Base-by-base conservation (phyloP, 305 asterid species). In the Fraxinus latifolia region DNA sequence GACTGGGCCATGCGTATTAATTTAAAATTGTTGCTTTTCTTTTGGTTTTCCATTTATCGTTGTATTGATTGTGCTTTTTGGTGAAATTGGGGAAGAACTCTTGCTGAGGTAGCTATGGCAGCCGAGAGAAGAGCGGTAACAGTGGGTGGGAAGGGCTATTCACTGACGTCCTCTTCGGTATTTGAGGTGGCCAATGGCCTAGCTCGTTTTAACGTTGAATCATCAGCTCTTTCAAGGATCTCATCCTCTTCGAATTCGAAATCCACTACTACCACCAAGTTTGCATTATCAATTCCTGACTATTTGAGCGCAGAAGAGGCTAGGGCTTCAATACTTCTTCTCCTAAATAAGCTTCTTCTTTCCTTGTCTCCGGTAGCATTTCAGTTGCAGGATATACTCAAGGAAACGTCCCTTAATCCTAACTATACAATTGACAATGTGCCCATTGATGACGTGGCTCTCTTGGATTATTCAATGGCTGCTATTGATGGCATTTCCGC, bases 121-220 rank as follows among this genome's bases (percentile, higher is more conserved):
- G 88, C 89, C 80, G 84, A 83, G 83, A 90, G 72, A 78, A 91
- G 93, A 34, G 78, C 50, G 44, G 90, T 93, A 31, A 76, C 88
- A 0, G 77, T 95, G 72, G 97, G 98, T 25, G 91, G 96, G n/a
- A 91, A 92, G 83, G 95, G 95, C 29, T 84, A 91, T 5, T 71
- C 92, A 0, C 92, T 91, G 0, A 76, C 92, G 0, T 76, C 97
- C 0, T 84, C 92, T 71, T 77, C 94, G 74, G 93, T 92, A 0
- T 92, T 88, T 73, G 87, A 88, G 34, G 86, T 86, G 19, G 86
- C 97, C 32, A 85, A 79, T 29, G 89, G 89, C 42, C 79, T 87
- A 25, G 84, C 94, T 82, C 84, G 88, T 19, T 50, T 91, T 15
- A 55, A 83, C 21, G 80, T 95, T 12, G 98, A 95, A 80, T 78